Evolutionary conservation across 495 filamentous ascomycete species (phyloP).

Genomic region (Penicillium cinerascens): DNA sequence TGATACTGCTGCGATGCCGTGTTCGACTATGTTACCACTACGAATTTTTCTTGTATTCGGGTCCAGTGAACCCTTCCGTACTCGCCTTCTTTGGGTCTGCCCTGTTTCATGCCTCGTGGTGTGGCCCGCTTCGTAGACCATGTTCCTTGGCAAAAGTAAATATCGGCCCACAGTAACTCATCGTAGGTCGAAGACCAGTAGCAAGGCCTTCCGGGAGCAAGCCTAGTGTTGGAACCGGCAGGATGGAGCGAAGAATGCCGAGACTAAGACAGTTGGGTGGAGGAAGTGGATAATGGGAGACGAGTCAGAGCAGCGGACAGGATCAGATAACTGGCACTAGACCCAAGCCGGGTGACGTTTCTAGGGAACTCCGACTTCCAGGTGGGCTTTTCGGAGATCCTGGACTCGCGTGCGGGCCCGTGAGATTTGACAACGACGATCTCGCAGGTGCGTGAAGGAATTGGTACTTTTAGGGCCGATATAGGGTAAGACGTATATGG

Average conservation of each 20-base stretch:
- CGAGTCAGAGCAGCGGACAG: slow-evolving; percentile 24
- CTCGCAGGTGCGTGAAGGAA: neutral
- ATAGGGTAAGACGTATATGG: neutral
- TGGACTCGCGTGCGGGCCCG: slow-evolving; percentile 3
- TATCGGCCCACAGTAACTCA: slow-evolving; percentile 4
- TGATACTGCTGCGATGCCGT: slow-evolving; percentile 43
- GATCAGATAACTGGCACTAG: slow-evolving; percentile 30
- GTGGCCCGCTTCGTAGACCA: slow-evolving; percentile 1
- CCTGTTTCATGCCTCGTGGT: neutral
- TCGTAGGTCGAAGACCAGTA: neutral
- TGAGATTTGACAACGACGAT: slow-evolving; percentile 9
- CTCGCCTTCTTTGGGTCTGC: neutral
- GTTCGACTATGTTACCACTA: slow-evolving; percentile 33
- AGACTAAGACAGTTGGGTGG: slow-evolving; percentile 20
- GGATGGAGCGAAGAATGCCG: slow-evolving; percentile 8
- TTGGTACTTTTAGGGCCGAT: neutral
- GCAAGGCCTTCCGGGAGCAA: slow-evolving; percentile 1
- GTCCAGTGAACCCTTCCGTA: neutral
- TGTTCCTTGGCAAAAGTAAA: slow-evolving; percentile 4
- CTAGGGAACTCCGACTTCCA: slow-evolving; percentile 7
- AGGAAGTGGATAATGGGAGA: slow-evolving; percentile 28
- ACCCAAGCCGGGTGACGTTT: slow-evolving; percentile 23
- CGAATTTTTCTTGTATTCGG: neutral
- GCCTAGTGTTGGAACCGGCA: slow-evolving; percentile 5
- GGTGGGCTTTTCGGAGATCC: slow-evolving; percentile 13